Evolutionary conservation across 2,329 filamentous ascomycete genomes (phyloP).

Genomic region (Claviceps sp.): DNA sequence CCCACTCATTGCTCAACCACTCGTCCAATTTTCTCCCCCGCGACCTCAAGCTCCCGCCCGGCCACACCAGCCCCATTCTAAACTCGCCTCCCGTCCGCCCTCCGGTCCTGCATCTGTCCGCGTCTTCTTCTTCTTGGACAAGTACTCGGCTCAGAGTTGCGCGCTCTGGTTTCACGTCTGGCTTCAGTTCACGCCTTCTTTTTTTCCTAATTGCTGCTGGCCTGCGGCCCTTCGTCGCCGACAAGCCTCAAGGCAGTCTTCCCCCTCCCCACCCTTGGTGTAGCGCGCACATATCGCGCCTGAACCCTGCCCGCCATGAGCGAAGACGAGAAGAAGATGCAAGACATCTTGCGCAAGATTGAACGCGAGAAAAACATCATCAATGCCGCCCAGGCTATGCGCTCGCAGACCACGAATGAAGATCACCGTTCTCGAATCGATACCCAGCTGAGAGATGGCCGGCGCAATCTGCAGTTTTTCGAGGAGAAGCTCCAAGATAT

Average conservation of each 20-base stretch:
- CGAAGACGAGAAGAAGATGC: conserved; percentile 50
- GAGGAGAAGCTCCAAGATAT: conserved; percentile 84
- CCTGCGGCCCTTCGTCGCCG: not conserved
- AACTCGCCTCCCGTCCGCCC: not conserved
- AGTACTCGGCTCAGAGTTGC: not conserved
- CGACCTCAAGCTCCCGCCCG: not conserved
- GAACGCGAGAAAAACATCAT: conserved; percentile 93
- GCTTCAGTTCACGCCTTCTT: not conserved
- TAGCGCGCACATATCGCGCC: conserved; percentile 26
- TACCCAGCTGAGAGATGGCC: conserved; percentile 84
- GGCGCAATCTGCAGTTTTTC: conserved; percentile 88
- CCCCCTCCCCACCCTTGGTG: conserved; percentile 12
- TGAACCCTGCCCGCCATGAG: conserved; percentile 37
- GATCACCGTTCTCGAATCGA: conserved; percentile 82
- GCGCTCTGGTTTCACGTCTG: not conserved
- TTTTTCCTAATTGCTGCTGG: not conserved
- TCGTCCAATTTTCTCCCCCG: conserved; percentile 8
- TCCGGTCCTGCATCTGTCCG: not conserved
- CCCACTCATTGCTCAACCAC: conserved; percentile 5
- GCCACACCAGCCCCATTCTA: not conserved
- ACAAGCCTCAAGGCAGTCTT: conserved; percentile 1
- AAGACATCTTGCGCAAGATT: conserved; percentile 90
- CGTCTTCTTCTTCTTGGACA: not conserved
- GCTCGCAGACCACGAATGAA: conserved; percentile 89
- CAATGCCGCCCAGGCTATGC: conserved; percentile 87